Evolutionary conservation across 805 yeast species (phyloP).

Genomic region (Candida saitoana): DNA sequence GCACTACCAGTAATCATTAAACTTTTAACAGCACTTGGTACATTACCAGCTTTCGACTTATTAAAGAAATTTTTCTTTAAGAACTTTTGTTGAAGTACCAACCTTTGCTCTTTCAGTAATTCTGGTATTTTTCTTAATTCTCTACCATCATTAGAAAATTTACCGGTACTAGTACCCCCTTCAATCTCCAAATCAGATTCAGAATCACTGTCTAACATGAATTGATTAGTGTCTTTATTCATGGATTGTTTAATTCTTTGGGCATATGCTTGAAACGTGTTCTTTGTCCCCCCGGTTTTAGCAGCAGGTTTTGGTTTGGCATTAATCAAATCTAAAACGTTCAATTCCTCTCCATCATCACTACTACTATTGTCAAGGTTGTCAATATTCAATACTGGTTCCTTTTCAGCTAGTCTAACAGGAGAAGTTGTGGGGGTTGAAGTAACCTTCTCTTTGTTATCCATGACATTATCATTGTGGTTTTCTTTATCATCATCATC

Average conservation of each 20-base stretch:
- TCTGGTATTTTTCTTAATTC: constrained; percentile 22
- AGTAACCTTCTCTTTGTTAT: not conserved
- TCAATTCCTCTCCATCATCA: constrained; percentile 11
- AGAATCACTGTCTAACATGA: constrained; percentile 24
- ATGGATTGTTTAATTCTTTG: constrained; percentile 25
- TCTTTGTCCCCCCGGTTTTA: constrained; percentile 10
- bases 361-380: not conserved
- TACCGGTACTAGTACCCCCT: not conserved
- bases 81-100: constrained; percentile 30
- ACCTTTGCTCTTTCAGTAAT: constrained; percentile 28
- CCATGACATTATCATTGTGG: constrained; percentile 1
- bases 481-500: constrained; percentile 13
- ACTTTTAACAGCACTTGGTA: constrained; percentile 13
- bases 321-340: constrained; percentile 9
- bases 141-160: constrained; percentile 7
- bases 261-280: constrained; percentile 36
- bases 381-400: not conserved
- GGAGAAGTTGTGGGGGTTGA: constrained; percentile 36
- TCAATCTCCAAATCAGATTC: constrained; percentile 12
- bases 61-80: constrained; percentile 18
- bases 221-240: constrained; percentile 11
- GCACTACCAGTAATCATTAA: constrained; percentile 6
- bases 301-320: constrained; percentile 2
- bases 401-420: constrained; percentile 7
- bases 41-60: constrained; percentile 5